Percentiles rank a stretch among this genome's conserved stretches.
Evolutionary conservation across 2,329 filamentous ascomycete genomes (phyloP).

Genomic region (Verruconis gallopava): DNA sequence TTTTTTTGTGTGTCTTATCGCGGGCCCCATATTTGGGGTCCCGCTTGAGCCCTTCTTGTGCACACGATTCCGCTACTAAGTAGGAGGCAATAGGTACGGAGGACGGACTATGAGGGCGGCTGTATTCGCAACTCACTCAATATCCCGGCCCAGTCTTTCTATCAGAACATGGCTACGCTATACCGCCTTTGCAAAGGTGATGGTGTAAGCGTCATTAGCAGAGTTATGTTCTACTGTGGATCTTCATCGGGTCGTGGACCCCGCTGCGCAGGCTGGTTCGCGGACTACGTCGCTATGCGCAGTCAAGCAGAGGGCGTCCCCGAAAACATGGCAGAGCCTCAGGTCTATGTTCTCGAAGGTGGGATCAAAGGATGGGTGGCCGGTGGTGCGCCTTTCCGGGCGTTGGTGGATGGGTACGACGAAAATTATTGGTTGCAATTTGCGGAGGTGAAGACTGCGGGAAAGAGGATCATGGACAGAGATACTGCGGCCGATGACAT

Average conservation of each 20-base stretch:
- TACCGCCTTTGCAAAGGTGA: conserved; percentile 32
- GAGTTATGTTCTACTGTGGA: conserved; percentile 35
- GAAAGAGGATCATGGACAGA: conserved; percentile 3
- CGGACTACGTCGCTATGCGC: conserved; percentile 10
- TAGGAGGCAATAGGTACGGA: conserved; percentile 19
- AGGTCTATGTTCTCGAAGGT: conserved; percentile 10
- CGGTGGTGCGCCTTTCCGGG: conserved; percentile 7
- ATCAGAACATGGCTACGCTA: conserved; percentile 31
- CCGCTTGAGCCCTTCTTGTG: conserved; percentile 24
- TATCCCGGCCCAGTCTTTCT: conserved; percentile 35
- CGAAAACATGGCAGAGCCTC: conserved; percentile 9
- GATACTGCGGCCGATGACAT: conserved; percentile 6
- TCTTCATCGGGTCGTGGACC: conserved; percentile 18
- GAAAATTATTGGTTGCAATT: conserved; percentile 11
- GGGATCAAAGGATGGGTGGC: conserved; percentile 12
- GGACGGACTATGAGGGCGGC: conserved; percentile 36
- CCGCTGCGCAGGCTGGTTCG: conserved; percentile 24
- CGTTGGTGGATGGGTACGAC: conserved; percentile 9
- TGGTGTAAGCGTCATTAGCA: conserved; percentile 23
- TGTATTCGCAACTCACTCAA: conserved; percentile 33
- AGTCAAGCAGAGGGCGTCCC: conserved; percentile 7
- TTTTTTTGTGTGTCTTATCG: too few species aligned
- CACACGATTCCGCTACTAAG: too few species aligned
- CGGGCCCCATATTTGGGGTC: conserved; percentile 16
- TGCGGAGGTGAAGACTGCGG: conserved; percentile 6